Percentiles rank a stretch among this genome's conserved stretches.
Conservation (phyloP, 257 asterid species). For the Pogostemon cablin region DNA sequence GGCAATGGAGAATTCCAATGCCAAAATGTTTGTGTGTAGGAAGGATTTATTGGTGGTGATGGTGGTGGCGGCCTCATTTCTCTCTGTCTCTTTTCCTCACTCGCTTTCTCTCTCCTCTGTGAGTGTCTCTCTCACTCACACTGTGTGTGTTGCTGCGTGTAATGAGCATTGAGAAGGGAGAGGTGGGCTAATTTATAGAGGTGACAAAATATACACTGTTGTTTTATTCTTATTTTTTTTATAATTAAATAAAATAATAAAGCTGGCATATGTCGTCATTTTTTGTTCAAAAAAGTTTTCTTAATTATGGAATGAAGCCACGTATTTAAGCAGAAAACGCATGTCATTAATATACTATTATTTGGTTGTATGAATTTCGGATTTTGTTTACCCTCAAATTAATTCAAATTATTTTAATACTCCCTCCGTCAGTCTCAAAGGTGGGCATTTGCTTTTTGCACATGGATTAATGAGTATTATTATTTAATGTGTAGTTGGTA, state of each 20-base stretch:
- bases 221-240: background rate
- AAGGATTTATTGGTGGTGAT: background rate
- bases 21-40: conserved; percentile 42
- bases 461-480: no score
- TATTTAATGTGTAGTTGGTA: no score
- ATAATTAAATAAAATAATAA: no score
- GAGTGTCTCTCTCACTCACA: background rate
- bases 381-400: no score
- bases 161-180: background rate
- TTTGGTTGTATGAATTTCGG: no score
- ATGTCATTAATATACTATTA: no score
- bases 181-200: conserved; percentile 31
- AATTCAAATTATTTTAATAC: no score
- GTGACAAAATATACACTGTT: background rate
- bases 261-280: background rate
- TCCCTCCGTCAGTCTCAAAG: no score
- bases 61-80: conserved; percentile 37
- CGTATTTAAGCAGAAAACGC: no score
- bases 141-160: conserved; percentile 24
- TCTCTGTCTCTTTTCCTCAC: conserved; percentile 15
- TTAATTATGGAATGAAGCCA: no score
- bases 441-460: no score
- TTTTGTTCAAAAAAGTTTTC: no score
- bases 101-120: background rate
- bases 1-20: conserved; percentile 78